Evolutionary conservation across 495 filamentous ascomycete species (phyloP), one percentile per base, ranked within the genome.

Genomic region (Filosporella fistucella): DNA sequence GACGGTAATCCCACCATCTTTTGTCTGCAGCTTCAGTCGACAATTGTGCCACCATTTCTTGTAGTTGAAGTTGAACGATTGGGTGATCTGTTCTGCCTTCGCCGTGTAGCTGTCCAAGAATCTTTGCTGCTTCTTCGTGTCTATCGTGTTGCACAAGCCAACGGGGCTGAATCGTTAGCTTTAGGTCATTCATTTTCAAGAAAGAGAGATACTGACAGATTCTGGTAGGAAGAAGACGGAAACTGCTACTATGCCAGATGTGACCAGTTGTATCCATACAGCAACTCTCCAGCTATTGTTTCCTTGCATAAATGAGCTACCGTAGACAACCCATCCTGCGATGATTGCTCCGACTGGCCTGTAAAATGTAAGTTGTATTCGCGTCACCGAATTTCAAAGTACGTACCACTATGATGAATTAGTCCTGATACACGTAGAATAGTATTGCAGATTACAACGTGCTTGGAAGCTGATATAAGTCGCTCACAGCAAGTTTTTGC

Each of bases 91-190:
- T 50, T 55, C 82, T 63, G 46, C 78, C 80, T 56, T 79, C 77
- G 52, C 71, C 77, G 50, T 85, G 80, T 46, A 78, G 82, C n/a
- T 68, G 68, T 4, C 71, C 64, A 4, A 84, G 60, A 0, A 81
- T 63, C 0, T 63, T 63, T 21, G 67, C 54, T 0, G 76, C 77
- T 12, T 76, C 68, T 11, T 75, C 75, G 45, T 75, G 69, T 42
- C 75, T 71, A 59, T 85, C 84, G 53, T 82, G 79, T 54, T 75
- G 71, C 51, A 87, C 80, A 23, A 85, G 67, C 69, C 65, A 86
- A 55, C 80, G 73, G 6, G 81, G 81, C 32, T 35, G 5, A 6
- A 16, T 16, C 6, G 13, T 35, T n/a, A 35, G 32, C 32, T 35
- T n/a, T 14, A 14, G 32, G 18, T 6, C n/a, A 35, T 5, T 12